A percentile compares a stretch with the other conserved stretches of the same genome.
Conservation (phyloP, 306 rosid genomes). For the Pyrus pyrifolia region DNA sequence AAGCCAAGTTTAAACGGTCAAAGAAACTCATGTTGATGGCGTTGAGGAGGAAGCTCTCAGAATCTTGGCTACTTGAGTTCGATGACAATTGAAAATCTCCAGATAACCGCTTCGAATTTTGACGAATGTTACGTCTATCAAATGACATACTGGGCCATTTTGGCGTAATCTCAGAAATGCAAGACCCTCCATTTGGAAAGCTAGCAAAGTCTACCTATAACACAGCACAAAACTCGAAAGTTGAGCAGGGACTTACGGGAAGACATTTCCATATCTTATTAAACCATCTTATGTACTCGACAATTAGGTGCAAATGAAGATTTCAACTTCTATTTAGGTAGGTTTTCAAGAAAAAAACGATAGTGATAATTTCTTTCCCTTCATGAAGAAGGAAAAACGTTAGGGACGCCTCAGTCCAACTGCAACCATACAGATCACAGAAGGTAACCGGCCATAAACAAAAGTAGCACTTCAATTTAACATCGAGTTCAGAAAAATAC, state of each 20-base stretch:
- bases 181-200: conserved; percentile 44
- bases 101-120: conserved; percentile 35
- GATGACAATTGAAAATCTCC: conserved; percentile 41
- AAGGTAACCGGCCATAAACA: background rate
- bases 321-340: background rate
- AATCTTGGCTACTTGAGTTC: conserved; percentile 50
- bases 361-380: background rate
- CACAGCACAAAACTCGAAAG: conserved; percentile 14
- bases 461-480: background rate
- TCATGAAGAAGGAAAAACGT: background rate
- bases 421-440: background rate
- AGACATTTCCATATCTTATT: background rate
- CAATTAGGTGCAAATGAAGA: background rate
- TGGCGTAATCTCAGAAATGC: conserved; percentile 36
- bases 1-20: conserved; percentile 83
- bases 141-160: conserved; percentile 41
- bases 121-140: conserved; percentile 30
- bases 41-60: conserved; percentile 71
- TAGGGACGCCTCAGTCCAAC: background rate
- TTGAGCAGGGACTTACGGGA: background rate
- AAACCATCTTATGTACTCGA: background rate
- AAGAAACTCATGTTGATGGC: conserved; percentile 88
- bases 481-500: background rate
- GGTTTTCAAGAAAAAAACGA: background rate
- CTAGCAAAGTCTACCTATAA: conserved; percentile 53